Conservation (phyloP, 176 grass and related monocot species). For the Rhynchospora breviuscula region DNA sequence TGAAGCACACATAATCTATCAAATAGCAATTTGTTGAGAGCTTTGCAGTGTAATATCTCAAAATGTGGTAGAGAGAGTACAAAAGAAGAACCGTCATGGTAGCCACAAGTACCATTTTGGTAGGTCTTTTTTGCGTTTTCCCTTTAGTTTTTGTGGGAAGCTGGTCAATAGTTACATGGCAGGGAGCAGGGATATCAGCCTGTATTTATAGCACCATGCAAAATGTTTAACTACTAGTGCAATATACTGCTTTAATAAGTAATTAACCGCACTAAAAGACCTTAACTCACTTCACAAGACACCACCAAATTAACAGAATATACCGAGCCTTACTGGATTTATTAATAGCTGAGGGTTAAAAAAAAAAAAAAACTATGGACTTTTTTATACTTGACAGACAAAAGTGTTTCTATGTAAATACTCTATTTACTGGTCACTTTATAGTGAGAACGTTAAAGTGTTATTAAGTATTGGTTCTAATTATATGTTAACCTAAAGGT, state of each 20-base stretch:
- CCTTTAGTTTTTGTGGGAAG: neutral
- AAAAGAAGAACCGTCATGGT: constrained; percentile 12
- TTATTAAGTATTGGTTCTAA: no score
- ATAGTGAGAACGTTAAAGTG: no score
- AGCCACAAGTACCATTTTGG: constrained; percentile 1
- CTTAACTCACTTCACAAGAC: neutral
- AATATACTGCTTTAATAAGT: neutral
- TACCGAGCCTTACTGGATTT: no score
- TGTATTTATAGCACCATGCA: constrained; percentile 2
- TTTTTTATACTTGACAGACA: no score
- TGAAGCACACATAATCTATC: constrained; percentile 34
- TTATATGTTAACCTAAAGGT: no score
- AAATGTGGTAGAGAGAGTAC: constrained; percentile 16
- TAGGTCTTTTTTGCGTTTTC: neutral
- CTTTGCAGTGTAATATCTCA: neutral
- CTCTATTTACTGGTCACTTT: no score
- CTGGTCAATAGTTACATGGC: neutral
- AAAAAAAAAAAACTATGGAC: no score
- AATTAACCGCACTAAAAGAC: neutral
- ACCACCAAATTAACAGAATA: neutral
- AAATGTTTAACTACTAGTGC: no score
- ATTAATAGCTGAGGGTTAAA: no score
- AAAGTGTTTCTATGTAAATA: no score
- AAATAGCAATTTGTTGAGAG: constrained; percentile 8
- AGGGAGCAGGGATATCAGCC: neutral